These are phyloP conservation scores for Cladosporium velox DNA, from an alignment of 2,329 filamentous ascomycete genomes.

Conservation along the genomic window DNA sequence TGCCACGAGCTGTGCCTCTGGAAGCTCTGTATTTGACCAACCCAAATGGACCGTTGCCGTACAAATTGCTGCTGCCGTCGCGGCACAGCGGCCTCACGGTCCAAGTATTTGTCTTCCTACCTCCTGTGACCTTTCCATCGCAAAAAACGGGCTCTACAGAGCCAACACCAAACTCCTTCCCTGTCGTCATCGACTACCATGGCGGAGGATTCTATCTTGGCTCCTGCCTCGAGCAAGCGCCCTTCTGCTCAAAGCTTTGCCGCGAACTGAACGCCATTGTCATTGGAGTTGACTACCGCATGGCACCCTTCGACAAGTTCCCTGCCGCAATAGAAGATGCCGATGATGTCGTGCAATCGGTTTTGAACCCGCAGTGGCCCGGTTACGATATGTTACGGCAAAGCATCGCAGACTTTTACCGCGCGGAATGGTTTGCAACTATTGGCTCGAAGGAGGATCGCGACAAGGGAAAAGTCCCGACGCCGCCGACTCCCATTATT, in stretches of 20 bases:
- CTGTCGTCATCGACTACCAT: constrained; percentile 47
- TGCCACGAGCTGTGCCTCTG: constrained; percentile 21
- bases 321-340: constrained; percentile 51
- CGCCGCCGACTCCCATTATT: constrained; percentile 24
- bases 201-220: constrained; percentile 49
- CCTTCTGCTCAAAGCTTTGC: constrained; percentile 50
- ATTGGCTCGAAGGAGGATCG: constrained; percentile 24
- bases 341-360: constrained; percentile 48
- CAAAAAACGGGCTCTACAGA: constrained; percentile 25
- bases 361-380: constrained; percentile 42
- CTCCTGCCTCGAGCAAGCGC: constrained; percentile 47
- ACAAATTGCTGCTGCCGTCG: constrained; percentile 44
- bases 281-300: constrained; percentile 51
- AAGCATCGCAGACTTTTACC: constrained; percentile 33
- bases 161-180: constrained; percentile 29
- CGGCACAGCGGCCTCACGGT: constrained; percentile 41
- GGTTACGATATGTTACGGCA: constrained; percentile 38
- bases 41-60: constrained; percentile 45
- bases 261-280: constrained; percentile 46
- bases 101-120: constrained; percentile 45
- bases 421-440: constrained; percentile 23
- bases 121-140: constrained; percentile 37
- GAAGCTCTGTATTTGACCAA: constrained; percentile 35
- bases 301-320: constrained; percentile 50
- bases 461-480: constrained; percentile 20